phyloP scores from a whole-genome alignment of 1,139 yeast species.

The Entelexis paramagnoliae region DNA sequence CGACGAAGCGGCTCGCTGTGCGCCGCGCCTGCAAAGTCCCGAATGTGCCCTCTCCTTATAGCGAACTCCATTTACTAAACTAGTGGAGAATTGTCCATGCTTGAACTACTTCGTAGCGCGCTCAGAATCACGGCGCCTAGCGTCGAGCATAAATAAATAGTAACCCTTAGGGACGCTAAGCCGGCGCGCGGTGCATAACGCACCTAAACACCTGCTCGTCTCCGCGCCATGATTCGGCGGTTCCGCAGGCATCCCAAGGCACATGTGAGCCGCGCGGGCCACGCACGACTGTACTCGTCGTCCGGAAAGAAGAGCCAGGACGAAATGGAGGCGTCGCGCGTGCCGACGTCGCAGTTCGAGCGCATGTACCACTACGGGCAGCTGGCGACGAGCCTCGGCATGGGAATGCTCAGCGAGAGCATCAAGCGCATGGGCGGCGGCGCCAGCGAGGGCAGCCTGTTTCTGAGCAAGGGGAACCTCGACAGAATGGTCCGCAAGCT shows the following conservation, averaged over 20 bases:
- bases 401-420: constrained; percentile 75
- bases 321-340: constrained; percentile 53
- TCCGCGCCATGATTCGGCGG: neutral
- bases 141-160: too few relatives aligned
- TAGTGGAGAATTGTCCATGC: too few relatives aligned
- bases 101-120: too few relatives aligned
- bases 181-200: too few relatives aligned
- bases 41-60: too few relatives aligned
- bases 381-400: constrained; percentile 82
- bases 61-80: too few relatives aligned
- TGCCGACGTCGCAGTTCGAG: constrained; percentile 78
- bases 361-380: constrained; percentile 88
- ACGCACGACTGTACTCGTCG: neutral
- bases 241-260: neutral
- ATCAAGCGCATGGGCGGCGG: constrained; percentile 49
- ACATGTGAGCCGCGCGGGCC: neutral
- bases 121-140: too few relatives aligned
- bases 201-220: neutral
- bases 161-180: neutral
- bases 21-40: too few relatives aligned
- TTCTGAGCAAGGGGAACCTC: constrained; percentile 71
- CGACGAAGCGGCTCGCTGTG: too few relatives aligned
- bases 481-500: constrained; percentile 81
- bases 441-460: constrained; percentile 38
- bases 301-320: neutral